These are phyloP conservation scores for Triglochin maritima DNA, from an alignment of 106 monocot species.

Conservation along the genomic window DNA sequence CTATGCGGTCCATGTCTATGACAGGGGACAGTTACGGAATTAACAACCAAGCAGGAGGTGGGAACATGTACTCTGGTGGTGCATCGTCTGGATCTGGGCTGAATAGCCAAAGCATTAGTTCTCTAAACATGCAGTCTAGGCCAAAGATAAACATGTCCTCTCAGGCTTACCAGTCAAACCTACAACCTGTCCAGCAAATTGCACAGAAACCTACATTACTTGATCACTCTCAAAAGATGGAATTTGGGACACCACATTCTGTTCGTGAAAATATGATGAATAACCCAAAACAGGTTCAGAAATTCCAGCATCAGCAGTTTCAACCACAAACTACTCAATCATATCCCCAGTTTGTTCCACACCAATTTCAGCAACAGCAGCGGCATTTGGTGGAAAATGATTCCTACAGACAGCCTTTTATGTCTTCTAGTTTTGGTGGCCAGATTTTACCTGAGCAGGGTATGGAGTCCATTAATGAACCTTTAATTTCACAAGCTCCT, in stretches of 20 bases:
- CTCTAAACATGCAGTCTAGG: constrained; percentile 38
- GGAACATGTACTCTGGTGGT: constrained; percentile 33
- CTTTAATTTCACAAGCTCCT: constrained; percentile 23
- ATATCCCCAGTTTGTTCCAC: constrained; percentile 33
- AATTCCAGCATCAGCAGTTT: constrained; percentile 38
- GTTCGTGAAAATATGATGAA: constrained; percentile 31
- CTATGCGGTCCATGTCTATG: constrained; percentile 11
- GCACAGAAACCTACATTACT: constrained; percentile 29
- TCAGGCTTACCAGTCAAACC: constrained; percentile 27
- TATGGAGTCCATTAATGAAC: constrained; percentile 29
- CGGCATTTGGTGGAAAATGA: constrained; percentile 31
- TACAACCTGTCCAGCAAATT: constrained; percentile 40
- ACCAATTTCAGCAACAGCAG: constrained; percentile 27
- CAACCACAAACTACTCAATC: constrained; percentile 35
- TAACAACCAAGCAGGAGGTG: constrained; percentile 36
- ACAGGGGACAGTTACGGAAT: constrained; percentile 48
- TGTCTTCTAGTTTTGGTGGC: constrained; percentile 30
- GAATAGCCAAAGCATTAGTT: constrained; percentile 38
- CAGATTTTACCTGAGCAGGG: constrained; percentile 35
- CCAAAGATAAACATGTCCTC: constrained; percentile 30
- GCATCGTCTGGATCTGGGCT: constrained; percentile 35
- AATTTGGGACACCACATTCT: constrained; percentile 41
- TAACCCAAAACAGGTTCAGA: constrained; percentile 39
- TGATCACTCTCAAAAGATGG: constrained; percentile 64
- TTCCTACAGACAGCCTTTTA: constrained; percentile 25